Evolutionary conservation across 495 filamentous ascomycete species (phyloP).

Genomic region (Podospora anserina): DNA sequence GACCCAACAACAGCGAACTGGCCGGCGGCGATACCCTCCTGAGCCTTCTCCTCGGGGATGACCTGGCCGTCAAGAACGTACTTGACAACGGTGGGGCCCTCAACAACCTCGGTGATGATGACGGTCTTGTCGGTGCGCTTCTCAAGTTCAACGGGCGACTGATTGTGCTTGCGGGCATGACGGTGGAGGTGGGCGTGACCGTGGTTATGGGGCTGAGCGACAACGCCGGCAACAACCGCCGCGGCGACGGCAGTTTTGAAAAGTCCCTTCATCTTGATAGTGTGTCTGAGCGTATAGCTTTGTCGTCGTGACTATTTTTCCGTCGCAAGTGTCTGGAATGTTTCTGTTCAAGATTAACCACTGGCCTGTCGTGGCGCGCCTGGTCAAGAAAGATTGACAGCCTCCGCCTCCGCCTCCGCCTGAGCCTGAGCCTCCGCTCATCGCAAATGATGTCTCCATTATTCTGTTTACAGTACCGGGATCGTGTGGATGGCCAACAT

Average conservation of each 20-base stretch:
- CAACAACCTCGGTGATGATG: constrained; percentile 30
- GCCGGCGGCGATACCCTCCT: constrained; percentile 59
- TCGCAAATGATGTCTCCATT: background rate
- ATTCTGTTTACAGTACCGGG: background rate
- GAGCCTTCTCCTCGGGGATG: constrained; percentile 54
- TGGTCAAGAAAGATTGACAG: background rate
- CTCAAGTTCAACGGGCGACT: constrained; percentile 32
- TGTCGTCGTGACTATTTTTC: background rate
- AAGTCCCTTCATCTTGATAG: constrained; percentile 49
- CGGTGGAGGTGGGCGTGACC: constrained; percentile 38
- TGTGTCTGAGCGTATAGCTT: background rate
- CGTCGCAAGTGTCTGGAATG: background rate
- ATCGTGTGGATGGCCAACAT: background rate
- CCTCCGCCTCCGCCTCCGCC: background rate
- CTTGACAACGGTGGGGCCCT: constrained; percentile 54
- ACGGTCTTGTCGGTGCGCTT: constrained; percentile 41
- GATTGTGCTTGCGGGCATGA: constrained; percentile 35
- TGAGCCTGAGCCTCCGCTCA: background rate
- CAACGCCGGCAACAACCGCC: constrained; percentile 39
- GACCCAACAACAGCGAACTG: constrained; percentile 50
- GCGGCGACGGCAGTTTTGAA: constrained; percentile 48
- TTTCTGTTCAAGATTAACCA: background rate
- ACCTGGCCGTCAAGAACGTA: constrained; percentile 58
- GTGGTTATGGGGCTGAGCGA: constrained; percentile 50
- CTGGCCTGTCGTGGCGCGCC: background rate